phyloP scores from a whole-genome alignment of 2,329 filamentous ascomycete genomes.

The Venturia oleaginea region DNA sequence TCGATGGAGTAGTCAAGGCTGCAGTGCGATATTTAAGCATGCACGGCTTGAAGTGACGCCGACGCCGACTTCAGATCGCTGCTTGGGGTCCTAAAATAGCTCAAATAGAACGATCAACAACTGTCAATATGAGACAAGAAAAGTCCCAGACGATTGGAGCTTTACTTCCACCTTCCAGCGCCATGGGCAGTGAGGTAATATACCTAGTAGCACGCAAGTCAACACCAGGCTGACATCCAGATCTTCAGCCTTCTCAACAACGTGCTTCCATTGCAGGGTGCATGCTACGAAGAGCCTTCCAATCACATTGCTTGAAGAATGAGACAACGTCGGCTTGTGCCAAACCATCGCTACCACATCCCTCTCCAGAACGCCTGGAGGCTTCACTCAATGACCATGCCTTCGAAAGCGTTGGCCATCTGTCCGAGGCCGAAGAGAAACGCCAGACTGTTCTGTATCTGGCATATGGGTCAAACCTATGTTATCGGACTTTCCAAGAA shows the following conservation, averaged over 20 bases:
- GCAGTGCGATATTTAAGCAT: not conserved
- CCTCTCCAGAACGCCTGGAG: constrained; percentile 1
- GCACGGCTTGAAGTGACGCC: not conserved
- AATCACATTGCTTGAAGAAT: not conserved
- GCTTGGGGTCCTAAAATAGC: not conserved
- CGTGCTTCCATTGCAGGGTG: not conserved
- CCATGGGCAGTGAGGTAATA: not conserved
- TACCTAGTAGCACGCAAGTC: not conserved
- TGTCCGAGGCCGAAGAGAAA: not conserved
- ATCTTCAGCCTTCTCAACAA: not conserved
- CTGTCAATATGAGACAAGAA: not conserved
- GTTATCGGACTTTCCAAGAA: constrained; percentile 53
- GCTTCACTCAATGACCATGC: not conserved
- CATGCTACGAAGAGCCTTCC: not conserved
- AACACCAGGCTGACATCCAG: constrained; percentile 1
- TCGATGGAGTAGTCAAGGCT: not conserved
- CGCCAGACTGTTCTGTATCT: constrained; percentile 15
- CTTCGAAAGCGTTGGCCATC: not conserved
- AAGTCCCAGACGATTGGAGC: not conserved
- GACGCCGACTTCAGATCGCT: not conserved
- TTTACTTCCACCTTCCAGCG: not conserved
- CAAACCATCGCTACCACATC: not conserved
- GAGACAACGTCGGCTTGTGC: not conserved
- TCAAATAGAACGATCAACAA: not conserved
- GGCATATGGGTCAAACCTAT: constrained; percentile 15